phyloP scores from a whole-genome alignment of 2,329 filamentous ascomycete species.

The Fusarium tupiense region DNA sequence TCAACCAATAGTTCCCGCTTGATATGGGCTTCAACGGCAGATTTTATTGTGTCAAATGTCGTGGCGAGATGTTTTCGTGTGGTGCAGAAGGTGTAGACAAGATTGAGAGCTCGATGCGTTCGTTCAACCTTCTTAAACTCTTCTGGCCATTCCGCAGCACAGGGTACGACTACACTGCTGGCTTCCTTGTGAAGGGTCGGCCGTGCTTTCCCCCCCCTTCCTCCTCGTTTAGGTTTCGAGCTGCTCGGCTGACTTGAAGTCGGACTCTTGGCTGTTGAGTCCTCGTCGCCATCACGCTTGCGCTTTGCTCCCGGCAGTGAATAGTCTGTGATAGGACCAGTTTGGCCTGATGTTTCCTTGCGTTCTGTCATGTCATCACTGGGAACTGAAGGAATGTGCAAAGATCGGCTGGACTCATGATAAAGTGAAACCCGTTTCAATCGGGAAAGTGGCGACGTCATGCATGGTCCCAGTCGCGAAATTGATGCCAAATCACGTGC shows the following conservation, averaged over 20 bases:
- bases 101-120: constrained; percentile 85
- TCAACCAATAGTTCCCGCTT: constrained; percentile 74
- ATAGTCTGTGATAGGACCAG: background rate
- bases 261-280: background rate
- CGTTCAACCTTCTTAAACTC: constrained; percentile 77
- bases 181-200: constrained; percentile 26
- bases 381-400: background rate
- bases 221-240: constrained; percentile 1
- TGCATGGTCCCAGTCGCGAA: constrained; percentile 42
- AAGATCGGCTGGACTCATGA: background rate
- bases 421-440: background rate
- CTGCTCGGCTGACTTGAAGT: constrained; percentile 13
- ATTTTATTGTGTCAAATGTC: constrained; percentile 88
- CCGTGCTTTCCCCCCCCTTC: constrained; percentile 14
- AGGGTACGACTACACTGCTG: constrained; percentile 38
- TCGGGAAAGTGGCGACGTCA: constrained; percentile 33
- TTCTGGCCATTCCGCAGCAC: constrained; percentile 73
- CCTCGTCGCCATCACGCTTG: constrained; percentile 29
- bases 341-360: constrained; percentile 4
- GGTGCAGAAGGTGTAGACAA: constrained; percentile 95
- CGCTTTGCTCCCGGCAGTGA: constrained; percentile 27
- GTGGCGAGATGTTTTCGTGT: constrained; percentile 92
- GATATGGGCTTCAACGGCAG: constrained; percentile 85
- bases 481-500: constrained; percentile 53
- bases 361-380: constrained; percentile 6